Percentiles rank a stretch among this genome's conserved stretches.
Conservation (phyloP, 2,329 filamentous ascomycete genomes). For the Beauveria australis region DNA sequence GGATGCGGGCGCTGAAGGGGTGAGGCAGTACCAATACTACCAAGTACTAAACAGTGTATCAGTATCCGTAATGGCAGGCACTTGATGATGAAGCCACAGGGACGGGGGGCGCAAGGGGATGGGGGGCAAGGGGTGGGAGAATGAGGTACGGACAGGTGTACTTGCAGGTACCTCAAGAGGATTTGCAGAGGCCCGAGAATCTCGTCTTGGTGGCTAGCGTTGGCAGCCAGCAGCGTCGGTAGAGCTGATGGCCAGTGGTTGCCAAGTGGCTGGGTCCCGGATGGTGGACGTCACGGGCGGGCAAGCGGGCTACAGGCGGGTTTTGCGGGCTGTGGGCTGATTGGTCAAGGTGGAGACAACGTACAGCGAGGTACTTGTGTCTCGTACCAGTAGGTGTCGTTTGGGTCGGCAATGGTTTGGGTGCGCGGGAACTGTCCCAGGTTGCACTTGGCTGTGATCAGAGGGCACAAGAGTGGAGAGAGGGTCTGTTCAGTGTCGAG, state of each 20-base stretch:
- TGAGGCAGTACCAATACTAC: no score
- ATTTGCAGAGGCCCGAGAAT: background rate
- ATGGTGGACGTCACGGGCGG: slow-evolving; percentile 7
- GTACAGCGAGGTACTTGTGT: background rate
- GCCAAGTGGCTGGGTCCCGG: background rate
- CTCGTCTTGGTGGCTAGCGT: background rate
- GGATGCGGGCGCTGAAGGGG: no score
- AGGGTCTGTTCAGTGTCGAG: background rate
- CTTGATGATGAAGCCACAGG: background rate
- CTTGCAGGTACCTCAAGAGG: background rate
- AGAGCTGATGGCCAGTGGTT: background rate
- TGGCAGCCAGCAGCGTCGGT: background rate
- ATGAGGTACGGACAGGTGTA: background rate
- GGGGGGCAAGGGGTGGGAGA: no score
- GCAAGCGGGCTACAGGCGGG: background rate
- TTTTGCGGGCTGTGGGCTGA: background rate
- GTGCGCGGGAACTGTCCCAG: background rate
- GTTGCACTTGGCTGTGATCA: background rate
- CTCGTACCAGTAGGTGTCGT: background rate
- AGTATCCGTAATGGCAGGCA: background rate
- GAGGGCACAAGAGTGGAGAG: background rate
- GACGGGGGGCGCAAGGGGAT: no score
- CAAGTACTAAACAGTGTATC: no score
- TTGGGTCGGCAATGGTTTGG: background rate
- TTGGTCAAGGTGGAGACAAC: background rate